Base-by-base conservation (phyloP, 140 eudicot species). In the Anethum foeniculum region DNA sequence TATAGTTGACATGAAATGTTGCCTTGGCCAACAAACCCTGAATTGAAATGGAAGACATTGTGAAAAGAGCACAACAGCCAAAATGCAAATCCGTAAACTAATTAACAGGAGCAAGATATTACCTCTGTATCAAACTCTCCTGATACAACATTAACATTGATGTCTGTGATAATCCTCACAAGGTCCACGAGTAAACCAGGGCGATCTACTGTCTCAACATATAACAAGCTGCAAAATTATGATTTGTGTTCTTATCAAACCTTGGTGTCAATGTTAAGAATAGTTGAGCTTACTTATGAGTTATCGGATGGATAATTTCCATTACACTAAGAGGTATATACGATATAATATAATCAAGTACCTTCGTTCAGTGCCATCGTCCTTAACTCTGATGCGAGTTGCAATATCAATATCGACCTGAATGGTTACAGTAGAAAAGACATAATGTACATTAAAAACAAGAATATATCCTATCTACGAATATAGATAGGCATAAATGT, bases 1-100 rank as follows among this genome's bases (percentile, higher is more conserved):
- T 88, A 84, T 94, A 94, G 78, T 91, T 92, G 32, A 94, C 94
- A 86, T 94, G 98, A 82, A 94, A 94, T 76, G 92, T 94, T 8
- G 96, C 97, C 87, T 92, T 94, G 4, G 96, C 98, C 89, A 94
- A 83, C 86, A 94, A 85, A 0, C 98, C 98, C 98, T 94, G 80
- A 48, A 65, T 77, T 23, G 2, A 27, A 51, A 78, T 43, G 47
- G 49, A 51, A 80, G 11, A 34, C 73, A 67, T 67, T 32, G 43
- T 68, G 43, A 68, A 13, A 32, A 25, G 36, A 62, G 36, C 71
- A 62, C 71, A 62, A 11, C 36, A 46, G 47, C 19, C 60, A 41
- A 25, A 49, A 46, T 75, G 51, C 76, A 43, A 27, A 75, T 14
- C 5, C 19, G 0, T 41, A 7, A 25, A 27, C 18, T n/a, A 47